phyloP scores from a whole-genome alignment of 345 rosid genomes.

The Eutrema japonicum region DNA sequence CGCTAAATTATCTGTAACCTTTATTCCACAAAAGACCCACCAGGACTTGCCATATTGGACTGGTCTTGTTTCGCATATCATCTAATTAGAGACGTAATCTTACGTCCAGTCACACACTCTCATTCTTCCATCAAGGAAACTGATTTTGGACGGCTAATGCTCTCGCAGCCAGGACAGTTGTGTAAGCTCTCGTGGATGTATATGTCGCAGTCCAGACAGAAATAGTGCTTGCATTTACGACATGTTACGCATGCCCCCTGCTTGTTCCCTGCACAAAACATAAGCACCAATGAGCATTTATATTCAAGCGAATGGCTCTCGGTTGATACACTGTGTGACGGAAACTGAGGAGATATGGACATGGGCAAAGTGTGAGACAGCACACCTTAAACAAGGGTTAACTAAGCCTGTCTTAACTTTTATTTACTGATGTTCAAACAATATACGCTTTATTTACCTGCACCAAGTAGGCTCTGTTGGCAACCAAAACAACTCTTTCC shows the following conservation, averaged over 20 bases:
- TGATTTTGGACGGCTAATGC: constrained; percentile 51
- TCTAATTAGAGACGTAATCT: too few relatives aligned
- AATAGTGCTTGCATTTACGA: constrained; percentile 67
- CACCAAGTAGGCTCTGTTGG: constrained; percentile 64
- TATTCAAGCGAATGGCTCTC: background rate
- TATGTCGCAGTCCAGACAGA: constrained; percentile 94
- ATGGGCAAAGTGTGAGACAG: background rate
- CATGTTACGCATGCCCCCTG: constrained; percentile 59
- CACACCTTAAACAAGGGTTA: background rate
- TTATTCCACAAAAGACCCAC: background rate
- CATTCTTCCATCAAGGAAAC: constrained; percentile 44
- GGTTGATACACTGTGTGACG: background rate
- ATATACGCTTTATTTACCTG: constrained; percentile 50
- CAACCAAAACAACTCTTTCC: constrained; percentile 79
- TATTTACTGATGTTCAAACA: background rate
- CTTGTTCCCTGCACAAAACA: constrained; percentile 61
- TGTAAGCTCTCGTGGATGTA: constrained; percentile 92
- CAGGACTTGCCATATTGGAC: too few relatives aligned
- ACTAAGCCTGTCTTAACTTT: background rate
- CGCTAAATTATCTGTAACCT: background rate
- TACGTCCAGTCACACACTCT: background rate
- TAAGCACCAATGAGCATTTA: constrained; percentile 16
- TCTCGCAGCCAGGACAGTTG: constrained; percentile 97
- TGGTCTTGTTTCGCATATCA: too few relatives aligned
- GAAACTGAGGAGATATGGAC: background rate